These are phyloP conservation scores for Neurospora tetraspora DNA, from an alignment of 495 filamentous ascomycete species.

Conservation along the genomic window DNA sequence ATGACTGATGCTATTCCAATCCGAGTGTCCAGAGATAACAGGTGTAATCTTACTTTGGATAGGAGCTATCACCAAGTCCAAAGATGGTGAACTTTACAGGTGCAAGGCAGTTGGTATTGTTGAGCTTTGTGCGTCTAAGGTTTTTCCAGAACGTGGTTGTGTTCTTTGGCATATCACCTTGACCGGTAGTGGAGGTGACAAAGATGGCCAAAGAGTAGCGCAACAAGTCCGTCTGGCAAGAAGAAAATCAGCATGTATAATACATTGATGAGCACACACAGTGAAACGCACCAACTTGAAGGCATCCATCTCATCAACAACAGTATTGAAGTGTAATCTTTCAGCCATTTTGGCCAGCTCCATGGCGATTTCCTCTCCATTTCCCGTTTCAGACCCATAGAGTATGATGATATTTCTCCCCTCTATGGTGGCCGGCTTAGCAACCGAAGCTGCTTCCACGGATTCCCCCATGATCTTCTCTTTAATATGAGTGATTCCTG, in stretches of 20 bases:
- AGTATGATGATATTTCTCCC: slow-evolving; percentile 63
- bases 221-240: slow-evolving; percentile 31
- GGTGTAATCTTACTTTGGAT: slow-evolving; percentile 55
- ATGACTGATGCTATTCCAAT: neutral
- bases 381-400: slow-evolving; percentile 93
- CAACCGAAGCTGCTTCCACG: neutral
- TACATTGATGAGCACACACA: slow-evolving; percentile 16
- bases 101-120: slow-evolving; percentile 54
- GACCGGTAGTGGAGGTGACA: slow-evolving; percentile 83
- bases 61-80: slow-evolving; percentile 89
- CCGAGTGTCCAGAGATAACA: neutral
- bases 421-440: slow-evolving; percentile 10
- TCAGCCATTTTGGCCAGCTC: slow-evolving; percentile 65
- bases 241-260: slow-evolving; percentile 19
- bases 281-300: slow-evolving; percentile 57
- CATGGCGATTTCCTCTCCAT: slow-evolving; percentile 77
- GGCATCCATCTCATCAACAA: slow-evolving; percentile 65
- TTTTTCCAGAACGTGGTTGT: slow-evolving; percentile 73
- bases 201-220: slow-evolving; percentile 60
- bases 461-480: slow-evolving; percentile 4
- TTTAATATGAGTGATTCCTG: neutral
- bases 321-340: slow-evolving; percentile 65
- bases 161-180: slow-evolving; percentile 85
- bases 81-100: slow-evolving; percentile 69
- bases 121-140: slow-evolving; percentile 67